Percentiles rank a stretch among this genome's conserved stretches.
These are phyloP conservation scores for Magnaporthiopsis rhizophila DNA, from an alignment of 2,329 filamentous ascomycete genomes.

Conservation along the genomic window DNA sequence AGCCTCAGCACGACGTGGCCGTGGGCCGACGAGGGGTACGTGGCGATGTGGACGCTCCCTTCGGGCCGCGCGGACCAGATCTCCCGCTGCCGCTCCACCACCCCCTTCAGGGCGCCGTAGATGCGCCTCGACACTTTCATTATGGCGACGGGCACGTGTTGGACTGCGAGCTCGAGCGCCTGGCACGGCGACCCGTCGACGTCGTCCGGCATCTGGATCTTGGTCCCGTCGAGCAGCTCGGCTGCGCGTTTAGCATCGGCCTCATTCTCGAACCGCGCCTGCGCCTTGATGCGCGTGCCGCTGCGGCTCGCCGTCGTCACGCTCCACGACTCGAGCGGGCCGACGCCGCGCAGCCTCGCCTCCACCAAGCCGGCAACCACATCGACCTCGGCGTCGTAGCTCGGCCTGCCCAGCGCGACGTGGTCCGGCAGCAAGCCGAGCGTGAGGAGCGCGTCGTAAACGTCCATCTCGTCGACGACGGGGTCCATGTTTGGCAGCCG, in stretches of 20 bases:
- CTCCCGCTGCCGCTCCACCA: constrained; percentile 18
- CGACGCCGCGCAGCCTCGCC: constrained; percentile 22
- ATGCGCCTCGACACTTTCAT: constrained; percentile 29
- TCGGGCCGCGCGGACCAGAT: constrained; percentile 20
- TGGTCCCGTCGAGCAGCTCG: constrained; percentile 20
- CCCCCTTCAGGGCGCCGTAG: constrained; percentile 21
- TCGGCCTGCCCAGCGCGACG: constrained; percentile 15
- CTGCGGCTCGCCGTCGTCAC: constrained; percentile 14
- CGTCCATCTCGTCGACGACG: constrained; percentile 11
- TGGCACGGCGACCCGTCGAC: constrained; percentile 8
- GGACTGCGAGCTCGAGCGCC: constrained; percentile 24
- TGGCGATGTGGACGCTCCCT: constrained; percentile 19
- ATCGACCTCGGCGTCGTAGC: constrained; percentile 17
- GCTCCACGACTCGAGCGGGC: constrained; percentile 27
- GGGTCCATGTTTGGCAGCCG: constrained; percentile 17
- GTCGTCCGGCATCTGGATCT: constrained; percentile 21
- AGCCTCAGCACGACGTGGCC: constrained; percentile 27
- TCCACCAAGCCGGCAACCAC: constrained; percentile 16
- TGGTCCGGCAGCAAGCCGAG: constrained; percentile 12
- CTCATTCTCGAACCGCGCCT: constrained; percentile 29
- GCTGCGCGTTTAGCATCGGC: constrained; percentile 27
- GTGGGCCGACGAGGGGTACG: constrained; percentile 17
- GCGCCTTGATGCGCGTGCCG: constrained; percentile 29
- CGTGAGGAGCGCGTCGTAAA: constrained; percentile 17
- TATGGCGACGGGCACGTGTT: constrained; percentile 27